Evolutionary conservation across 2,329 filamentous ascomycete species (phyloP).

Genomic region (Phaeosphaeria sp.): DNA sequence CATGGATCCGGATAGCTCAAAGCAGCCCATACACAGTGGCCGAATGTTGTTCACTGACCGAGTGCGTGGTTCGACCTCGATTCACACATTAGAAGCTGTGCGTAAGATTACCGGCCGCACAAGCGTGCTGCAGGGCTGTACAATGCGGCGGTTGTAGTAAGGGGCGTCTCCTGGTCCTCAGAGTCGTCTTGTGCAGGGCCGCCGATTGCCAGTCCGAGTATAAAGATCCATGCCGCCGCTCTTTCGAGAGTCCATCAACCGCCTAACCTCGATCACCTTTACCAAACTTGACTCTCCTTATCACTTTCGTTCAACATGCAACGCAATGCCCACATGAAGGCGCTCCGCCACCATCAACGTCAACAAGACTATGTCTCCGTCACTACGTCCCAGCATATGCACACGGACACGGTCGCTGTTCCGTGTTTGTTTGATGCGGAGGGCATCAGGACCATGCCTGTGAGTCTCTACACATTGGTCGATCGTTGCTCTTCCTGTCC

Average conservation of each 20-base stretch:
- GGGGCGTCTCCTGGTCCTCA: background rate
- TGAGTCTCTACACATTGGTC: slow-evolving; percentile 19
- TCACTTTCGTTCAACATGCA: background rate
- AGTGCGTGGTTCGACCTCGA: slow-evolving; percentile 13
- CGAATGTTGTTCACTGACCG: slow-evolving; percentile 11
- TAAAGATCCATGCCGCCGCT: slow-evolving; percentile 14
- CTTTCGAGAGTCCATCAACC: background rate
- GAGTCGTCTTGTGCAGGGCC: background rate
- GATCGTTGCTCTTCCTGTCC: slow-evolving; percentile 5
- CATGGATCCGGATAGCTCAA: background rate
- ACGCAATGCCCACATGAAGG: background rate
- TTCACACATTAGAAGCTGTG: slow-evolving; percentile 19
- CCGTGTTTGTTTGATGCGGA: slow-evolving; percentile 38
- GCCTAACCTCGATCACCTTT: slow-evolving; percentile 1
- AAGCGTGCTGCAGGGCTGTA: slow-evolving; percentile 19
- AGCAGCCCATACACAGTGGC: slow-evolving; percentile 8
- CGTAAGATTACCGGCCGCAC: slow-evolving; percentile 20
- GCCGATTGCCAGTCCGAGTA: slow-evolving; percentile 2
- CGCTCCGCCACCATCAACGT: background rate
- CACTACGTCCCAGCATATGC: slow-evolving; percentile 36
- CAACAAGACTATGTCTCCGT: background rate
- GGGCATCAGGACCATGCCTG: slow-evolving; percentile 44
- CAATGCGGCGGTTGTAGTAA: background rate
- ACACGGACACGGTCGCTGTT: slow-evolving; percentile 32
- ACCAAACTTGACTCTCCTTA: background rate